Evolutionary conservation across 2,329 filamentous ascomycete genomes (phyloP).

Genomic region (Monilinia polystroma): DNA sequence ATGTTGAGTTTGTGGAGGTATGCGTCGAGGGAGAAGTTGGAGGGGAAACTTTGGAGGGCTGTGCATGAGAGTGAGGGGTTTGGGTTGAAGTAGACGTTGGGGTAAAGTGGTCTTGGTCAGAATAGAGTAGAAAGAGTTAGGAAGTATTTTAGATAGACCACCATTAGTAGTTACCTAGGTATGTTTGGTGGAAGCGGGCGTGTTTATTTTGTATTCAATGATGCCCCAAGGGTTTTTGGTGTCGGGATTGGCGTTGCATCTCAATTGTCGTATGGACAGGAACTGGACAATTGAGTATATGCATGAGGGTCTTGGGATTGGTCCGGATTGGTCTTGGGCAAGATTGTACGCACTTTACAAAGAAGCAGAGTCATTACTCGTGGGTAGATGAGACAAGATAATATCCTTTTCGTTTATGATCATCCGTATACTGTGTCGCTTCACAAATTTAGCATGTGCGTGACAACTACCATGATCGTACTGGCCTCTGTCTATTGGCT

Average conservation of each 20-base stretch:
- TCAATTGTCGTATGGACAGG: conserved; percentile 1
- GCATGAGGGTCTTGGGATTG: conserved; percentile 9
- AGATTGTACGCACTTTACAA: conserved; percentile 13
- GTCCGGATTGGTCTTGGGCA: not conserved
- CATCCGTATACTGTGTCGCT: conserved; percentile 13
- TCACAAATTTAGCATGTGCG: not conserved
- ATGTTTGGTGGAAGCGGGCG: conserved; percentile 9
- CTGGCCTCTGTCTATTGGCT: not conserved
- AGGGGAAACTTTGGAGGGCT: conserved; percentile 75
- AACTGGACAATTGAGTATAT: conserved; percentile 1
- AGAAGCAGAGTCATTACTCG: conserved; percentile 1
- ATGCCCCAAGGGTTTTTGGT: conserved; percentile 15
- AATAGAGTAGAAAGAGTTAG: not conserved
- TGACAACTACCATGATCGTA: not conserved
- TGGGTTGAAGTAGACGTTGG: conserved; percentile 67
- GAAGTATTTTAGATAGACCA: conserved; percentile 9
- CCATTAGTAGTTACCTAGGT: not conserved
- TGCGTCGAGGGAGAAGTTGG: conserved; percentile 62
- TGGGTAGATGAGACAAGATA: conserved; percentile 7
- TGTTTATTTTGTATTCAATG: conserved; percentile 23
- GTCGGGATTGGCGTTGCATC: conserved; percentile 13
- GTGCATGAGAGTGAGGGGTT: conserved; percentile 92
- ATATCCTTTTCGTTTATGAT: conserved; percentile 19
- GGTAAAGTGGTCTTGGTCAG: not conserved
- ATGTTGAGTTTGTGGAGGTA: conserved; percentile 76